Evolutionary conservation across 163 green algal species (phyloP).

Genomic region (Trebouxiophyceae sp.): DNA sequence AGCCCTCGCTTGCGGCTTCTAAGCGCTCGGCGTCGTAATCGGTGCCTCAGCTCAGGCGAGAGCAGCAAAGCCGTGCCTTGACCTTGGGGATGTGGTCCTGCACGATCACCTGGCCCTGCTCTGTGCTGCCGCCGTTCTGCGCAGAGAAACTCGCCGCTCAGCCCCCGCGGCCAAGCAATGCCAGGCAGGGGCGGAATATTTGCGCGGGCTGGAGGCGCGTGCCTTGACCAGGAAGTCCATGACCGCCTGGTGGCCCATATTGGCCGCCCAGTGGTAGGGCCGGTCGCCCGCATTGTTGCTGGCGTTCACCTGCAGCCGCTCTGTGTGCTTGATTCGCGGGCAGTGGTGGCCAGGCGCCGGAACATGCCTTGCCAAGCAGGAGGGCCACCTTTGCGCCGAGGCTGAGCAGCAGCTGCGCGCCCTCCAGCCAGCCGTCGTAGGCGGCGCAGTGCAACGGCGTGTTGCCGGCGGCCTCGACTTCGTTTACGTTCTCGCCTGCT

Average conservation of each 20-base stretch:
- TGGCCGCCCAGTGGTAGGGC: slow-evolving; percentile 78
- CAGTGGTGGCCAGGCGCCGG: no score
- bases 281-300: slow-evolving; percentile 91
- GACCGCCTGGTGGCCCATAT: slow-evolving; percentile 72
- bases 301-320: slow-evolving; percentile 43
- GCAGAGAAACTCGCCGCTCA: background rate
- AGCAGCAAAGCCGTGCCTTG: slow-evolving; percentile 39
- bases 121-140: slow-evolving; percentile 67
- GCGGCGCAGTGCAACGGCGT: slow-evolving; percentile 81
- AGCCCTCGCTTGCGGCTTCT: no score
- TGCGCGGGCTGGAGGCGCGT: no score
- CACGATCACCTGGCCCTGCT: slow-evolving; percentile 79
- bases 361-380: no score
- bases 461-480: slow-evolving; percentile 88
- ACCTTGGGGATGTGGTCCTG: slow-evolving; percentile 92
- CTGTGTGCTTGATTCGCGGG: background rate
- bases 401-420: slow-evolving; percentile 69
- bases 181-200: no score
- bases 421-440: slow-evolving; percentile 81
- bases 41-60: no score
- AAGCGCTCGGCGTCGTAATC: no score
- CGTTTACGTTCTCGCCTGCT: slow-evolving; percentile 71
- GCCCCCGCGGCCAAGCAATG: background rate
- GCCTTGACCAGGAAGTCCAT: slow-evolving; percentile 59
- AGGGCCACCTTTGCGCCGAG: slow-evolving; percentile 83